phyloP scores from a whole-genome alignment of 306 rosid genomes.

The Cyamopsis tetragonoloba region DNA sequence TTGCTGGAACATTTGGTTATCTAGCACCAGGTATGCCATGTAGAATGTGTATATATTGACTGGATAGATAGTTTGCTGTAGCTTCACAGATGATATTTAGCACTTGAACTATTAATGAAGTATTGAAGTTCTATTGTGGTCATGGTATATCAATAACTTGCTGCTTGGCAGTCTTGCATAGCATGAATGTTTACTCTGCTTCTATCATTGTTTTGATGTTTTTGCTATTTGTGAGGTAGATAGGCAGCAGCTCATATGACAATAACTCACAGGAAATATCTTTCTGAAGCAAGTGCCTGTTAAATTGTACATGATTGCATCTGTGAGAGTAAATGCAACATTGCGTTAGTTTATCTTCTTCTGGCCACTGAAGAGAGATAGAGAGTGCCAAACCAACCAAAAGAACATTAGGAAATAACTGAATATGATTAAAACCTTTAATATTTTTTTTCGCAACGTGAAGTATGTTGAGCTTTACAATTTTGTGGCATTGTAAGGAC shows the following conservation, averaged over 20 bases:
- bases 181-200: constrained; percentile 4
- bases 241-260: neutral
- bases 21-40: constrained; percentile 86
- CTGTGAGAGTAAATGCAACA: constrained; percentile 4
- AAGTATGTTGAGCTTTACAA: constrained; percentile 2
- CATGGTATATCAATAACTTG: neutral
- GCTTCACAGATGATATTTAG: constrained; percentile 15
- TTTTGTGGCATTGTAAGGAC: neutral
- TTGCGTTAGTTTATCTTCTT: neutral
- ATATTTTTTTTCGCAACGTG: neutral
- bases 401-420: neutral
- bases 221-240: neutral
- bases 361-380: neutral
- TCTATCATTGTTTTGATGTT: constrained; percentile 7
- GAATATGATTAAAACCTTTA: constrained; percentile 10
- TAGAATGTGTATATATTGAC: constrained; percentile 5
- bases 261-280: neutral
- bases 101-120: constrained; percentile 13
- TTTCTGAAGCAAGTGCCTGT: constrained; percentile 6
- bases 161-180: constrained; percentile 1
- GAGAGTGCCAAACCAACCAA: neutral
- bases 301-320: neutral
- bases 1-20: constrained; percentile 99
- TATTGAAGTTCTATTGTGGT: constrained; percentile 5
- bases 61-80: constrained; percentile 2